A percentile compares a stretch with the other conserved stretches of the same genome.
These are phyloP conservation scores for Stenogyne calaminthoides DNA, from an alignment of 305 asterid species.

Conservation along the genomic window DNA sequence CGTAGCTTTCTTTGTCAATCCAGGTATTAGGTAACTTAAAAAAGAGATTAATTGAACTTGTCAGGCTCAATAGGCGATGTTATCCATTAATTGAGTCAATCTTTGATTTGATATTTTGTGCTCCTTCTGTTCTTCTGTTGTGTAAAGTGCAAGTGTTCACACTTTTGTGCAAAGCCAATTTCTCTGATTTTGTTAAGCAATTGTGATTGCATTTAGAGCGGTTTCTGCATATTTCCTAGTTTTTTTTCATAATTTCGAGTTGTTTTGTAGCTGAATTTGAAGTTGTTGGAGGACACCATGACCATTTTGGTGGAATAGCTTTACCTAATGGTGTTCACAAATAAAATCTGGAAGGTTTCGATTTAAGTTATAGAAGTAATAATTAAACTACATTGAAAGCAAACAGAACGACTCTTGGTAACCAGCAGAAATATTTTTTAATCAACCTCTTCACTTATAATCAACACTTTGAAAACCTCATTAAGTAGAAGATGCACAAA, in stretches of 20 bases:
- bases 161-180: not conserved
- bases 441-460: not conserved
- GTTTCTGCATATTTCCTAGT: not conserved
- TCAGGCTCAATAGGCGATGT: not conserved
- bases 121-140: not conserved
- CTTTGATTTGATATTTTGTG: not conserved
- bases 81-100: not conserved
- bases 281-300: slow-evolving; percentile 17
- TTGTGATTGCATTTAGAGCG: not conserved
- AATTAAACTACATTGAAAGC: slow-evolving; percentile 5
- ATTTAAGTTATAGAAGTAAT: not conserved
- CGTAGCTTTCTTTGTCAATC: not conserved
- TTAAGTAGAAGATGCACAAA: not conserved
- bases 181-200: not conserved
- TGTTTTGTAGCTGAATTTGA: not conserved
- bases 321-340: not conserved
- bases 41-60: not conserved
- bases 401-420: not conserved
- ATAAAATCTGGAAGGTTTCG: not conserved
- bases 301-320: slow-evolving; percentile 11
- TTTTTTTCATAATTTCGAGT: not conserved
- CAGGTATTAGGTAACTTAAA: not conserved
- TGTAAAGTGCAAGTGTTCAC: not conserved
- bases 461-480: not conserved
- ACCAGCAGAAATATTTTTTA: slow-evolving; percentile 11